A percentile compares a stretch with the other conserved stretches of the same genome.
Conservation (phyloP, 371 early-diverging fungal genomes). For the Mortierella sp. region DNA sequence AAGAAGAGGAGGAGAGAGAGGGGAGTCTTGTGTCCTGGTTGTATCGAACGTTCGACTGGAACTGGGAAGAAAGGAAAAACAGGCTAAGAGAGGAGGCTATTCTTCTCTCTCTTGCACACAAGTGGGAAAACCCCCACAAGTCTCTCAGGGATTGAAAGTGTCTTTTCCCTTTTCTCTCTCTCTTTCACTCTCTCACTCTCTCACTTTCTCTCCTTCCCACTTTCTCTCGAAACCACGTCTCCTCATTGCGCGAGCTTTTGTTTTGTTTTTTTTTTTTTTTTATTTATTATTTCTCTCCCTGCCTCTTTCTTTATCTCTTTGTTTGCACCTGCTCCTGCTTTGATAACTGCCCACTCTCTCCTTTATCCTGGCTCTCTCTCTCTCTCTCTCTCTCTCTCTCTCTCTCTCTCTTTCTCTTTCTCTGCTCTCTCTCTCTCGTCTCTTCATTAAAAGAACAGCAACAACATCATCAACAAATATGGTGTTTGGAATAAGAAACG, state of each 20-base stretch:
- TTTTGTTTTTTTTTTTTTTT: background rate
- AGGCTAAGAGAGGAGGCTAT: too few relatives aligned
- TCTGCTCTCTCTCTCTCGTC: background rate
- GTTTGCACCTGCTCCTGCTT: too few relatives aligned
- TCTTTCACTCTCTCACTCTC: background rate
- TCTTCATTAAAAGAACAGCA: background rate
- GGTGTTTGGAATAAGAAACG: slow-evolving; percentile 5
- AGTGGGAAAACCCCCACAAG: too few relatives aligned
- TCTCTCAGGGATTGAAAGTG: too few relatives aligned
- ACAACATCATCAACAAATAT: background rate
- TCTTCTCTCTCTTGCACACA: too few relatives aligned
- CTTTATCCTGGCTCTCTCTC: background rate
- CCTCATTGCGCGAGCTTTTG: background rate
- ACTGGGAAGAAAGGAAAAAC: too few relatives aligned
- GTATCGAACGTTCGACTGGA: too few relatives aligned
- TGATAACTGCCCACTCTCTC: too few relatives aligned
- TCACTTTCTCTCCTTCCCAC: background rate
- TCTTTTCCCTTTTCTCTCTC: background rate
- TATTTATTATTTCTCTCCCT: background rate
- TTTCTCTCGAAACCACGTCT: background rate
- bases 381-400: slow-evolving; percentile 3
- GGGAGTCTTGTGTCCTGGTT: too few relatives aligned
- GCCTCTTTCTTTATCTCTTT: too few relatives aligned
- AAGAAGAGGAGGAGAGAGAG: too few relatives aligned
- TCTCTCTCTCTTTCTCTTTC: background rate